Evolutionary conservation across 2,329 filamentous ascomycete species (phyloP), one percentile per base, ranked within the genome.

Genomic region (Byssothecium circinans): DNA sequence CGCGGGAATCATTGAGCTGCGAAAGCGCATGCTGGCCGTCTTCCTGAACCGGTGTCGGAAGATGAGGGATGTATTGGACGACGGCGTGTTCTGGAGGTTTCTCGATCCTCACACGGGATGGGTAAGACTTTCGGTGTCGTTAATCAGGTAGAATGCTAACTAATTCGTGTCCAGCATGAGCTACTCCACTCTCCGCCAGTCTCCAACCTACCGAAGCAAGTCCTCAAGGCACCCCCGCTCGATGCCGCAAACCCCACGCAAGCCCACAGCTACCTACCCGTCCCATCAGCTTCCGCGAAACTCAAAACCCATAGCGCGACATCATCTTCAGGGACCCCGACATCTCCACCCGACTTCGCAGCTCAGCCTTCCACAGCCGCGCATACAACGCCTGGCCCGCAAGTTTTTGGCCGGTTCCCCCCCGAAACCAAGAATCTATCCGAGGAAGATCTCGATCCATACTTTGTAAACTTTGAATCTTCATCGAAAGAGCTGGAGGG

Each of bases 61-160:
- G 53, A 97, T 97, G 92, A 88, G 92, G 61, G 86, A 92, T 48
- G 86, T 99, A 22, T 82, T 90, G 43, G 88, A 91, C 50, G 94
- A 99, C 65, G 92, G 92, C 2, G 91, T 99, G 20, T 96, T 91
- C 85, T 96, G 92, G 91, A 87, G 91, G 58, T 99, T 99, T 67
- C 79, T 99, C 27, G 94, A 99, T 68, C 94, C 95, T 10, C 97
- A 99, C 69, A 91, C 92, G 19, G 97, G 94, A 82, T 99, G 94
- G 94, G 91, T 96, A 83, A 50, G 78, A 67, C 43, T 35, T 25
- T 19, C 15, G 19, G 23, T 10, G 4, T 25, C 25, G 8, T 22
- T 5, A 33, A 1, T 6, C 8, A 10, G n/a, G 35, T 2, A 22
- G 4, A n/a, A 30, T 45, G 22, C 46, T 56, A 18, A 54, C 48